Percentiles rank a stretch among this genome's conserved stretches.
Conservation (phyloP, 257 asterid genomes). For the Nicotiana undulata region DNA sequence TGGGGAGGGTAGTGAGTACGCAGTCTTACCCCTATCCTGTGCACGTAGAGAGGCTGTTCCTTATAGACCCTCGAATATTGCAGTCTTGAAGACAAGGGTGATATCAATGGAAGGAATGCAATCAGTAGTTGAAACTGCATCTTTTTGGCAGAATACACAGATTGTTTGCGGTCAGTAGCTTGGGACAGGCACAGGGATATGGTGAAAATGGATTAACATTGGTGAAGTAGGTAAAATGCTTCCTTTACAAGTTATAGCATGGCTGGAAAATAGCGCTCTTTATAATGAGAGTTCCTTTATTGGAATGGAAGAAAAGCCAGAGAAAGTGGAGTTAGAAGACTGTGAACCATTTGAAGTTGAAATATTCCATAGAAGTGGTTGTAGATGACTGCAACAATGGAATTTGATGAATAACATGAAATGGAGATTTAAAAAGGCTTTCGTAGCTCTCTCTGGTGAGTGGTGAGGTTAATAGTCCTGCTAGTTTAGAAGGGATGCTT, state of each 20-base stretch:
- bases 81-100: background rate
- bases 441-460: background rate
- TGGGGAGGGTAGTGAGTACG: too few relatives aligned
- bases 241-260: background rate
- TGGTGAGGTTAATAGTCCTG: background rate
- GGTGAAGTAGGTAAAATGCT: too few relatives aligned
- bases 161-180: background rate
- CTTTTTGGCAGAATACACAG: background rate
- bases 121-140: background rate
- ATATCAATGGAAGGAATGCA: background rate
- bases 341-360: background rate
- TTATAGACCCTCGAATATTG: background rate
- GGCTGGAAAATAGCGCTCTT: background rate
- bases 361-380: background rate
- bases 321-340: background rate
- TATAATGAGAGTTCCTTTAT: background rate
- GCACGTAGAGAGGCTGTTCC: too few relatives aligned
- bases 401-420: background rate
- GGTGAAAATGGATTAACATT: background rate
- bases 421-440: background rate
- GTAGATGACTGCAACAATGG: background rate
- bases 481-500: background rate
- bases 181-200: background rate
- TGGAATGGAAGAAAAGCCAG: background rate
- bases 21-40: too few relatives aligned